Base-by-base conservation (phyloP, 352 stramenopile species). In the Thalassiosira hispida region DNA sequence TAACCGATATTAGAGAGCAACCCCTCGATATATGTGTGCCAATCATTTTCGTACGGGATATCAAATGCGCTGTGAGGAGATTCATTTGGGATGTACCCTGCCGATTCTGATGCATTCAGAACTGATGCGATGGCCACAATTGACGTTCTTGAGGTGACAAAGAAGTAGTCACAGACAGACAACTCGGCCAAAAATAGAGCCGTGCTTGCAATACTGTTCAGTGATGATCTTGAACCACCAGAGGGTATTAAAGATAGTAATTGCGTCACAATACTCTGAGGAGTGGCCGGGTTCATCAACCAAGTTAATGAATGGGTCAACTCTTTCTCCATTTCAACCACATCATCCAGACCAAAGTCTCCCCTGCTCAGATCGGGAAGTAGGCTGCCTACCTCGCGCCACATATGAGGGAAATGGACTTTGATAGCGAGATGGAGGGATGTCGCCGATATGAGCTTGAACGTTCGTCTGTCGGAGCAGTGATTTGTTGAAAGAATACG, bases 151-250 rank as follows among this genome's bases (percentile, higher is more conserved):
- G 77, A 74, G 5, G 80, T 74, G 5, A 88, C 81, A 62, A 93
- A 86, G 27, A 38, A 70, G 46, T 90, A 91, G 57, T 93, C 85
- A 59, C 79, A 91, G 8, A 93, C 51, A 35, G 84, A 71, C 11
- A 91, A 40, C 61, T 93, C 87, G n/a, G 77, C 68, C 59, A 92
- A 85, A 66, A 91, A 91, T 12, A 79, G 65, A 22, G 84, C 66
- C 65, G 29, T 70, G 71, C 63, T 38, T 70, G 72, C 35, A 73
- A 81, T 33, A 42, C 42, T 59, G 16, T 64, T 53, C 2, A 73
- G 33, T 60, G 63, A 20, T 46, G 52, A 65, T 55, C 20, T 20
- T 67, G 60, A 61, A 62, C 52, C 49, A 33, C 47, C 25, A 1
- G 70, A 71, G 23, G 65, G 56, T 18, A 89, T 25, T 38, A 87